A percentile compares a stretch with the other conserved stretches of the same genome.
Evolutionary conservation across 257 asterid species (phyloP).

Genomic region (Solanum pimpinellifolium): DNA sequence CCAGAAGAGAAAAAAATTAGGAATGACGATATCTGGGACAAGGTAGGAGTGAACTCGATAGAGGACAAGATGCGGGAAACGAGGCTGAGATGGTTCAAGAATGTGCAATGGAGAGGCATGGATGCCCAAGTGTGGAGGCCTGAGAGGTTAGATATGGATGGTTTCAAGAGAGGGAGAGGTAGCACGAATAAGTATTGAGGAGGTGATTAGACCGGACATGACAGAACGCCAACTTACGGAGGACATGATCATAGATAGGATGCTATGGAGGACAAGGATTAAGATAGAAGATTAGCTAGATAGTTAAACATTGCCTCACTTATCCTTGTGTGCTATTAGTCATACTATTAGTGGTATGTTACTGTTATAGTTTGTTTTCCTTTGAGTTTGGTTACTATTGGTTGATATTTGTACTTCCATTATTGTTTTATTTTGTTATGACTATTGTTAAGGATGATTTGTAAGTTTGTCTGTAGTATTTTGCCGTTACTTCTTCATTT

Average conservation of each 20-base stretch:
- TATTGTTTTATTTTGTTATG: background rate
- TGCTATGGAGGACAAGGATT: background rate
- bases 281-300: background rate
- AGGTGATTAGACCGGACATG: background rate
- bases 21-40: background rate
- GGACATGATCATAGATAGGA: background rate
- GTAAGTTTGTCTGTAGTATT: background rate
- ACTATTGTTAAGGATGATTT: background rate
- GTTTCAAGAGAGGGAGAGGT: background rate
- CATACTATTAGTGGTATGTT: background rate
- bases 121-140: background rate
- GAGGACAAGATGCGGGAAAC: background rate
- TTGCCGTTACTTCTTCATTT: background rate
- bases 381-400: background rate
- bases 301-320: background rate
- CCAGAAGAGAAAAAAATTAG: background rate
- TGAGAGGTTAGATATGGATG: background rate
- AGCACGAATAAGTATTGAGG: background rate
- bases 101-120: background rate
- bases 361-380: background rate
- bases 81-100: background rate
- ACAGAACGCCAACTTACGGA: background rate
- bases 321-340: background rate
- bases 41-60: background rate
- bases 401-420: background rate